Evolutionary conservation across 306 rosid genomes (phyloP), one percentile per base, ranked within the genome.

Genomic region (Malus orientalis): DNA sequence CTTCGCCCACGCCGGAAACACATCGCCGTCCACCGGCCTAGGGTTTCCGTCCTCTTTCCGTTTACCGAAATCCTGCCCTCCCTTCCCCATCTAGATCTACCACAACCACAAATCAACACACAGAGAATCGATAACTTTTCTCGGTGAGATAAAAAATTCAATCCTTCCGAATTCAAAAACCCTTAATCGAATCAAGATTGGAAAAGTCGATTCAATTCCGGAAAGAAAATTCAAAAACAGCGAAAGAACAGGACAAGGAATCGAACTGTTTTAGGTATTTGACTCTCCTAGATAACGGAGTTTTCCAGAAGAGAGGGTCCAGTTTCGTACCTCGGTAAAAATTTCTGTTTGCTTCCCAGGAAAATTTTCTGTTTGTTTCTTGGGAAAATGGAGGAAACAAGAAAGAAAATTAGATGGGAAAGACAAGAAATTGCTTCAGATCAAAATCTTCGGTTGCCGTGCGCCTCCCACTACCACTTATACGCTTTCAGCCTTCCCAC

Each of bases 1-100:
- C 57, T 70, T 91, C 1, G 91, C 78, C 98, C 98, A 91, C 11
- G 97, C 87, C 49, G 88, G 90, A 80, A 89, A 91, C 3, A 57
- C 60, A 11, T 64, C 84, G 29, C 67, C 20, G 18, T 73, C 86
- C n/a, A 83, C 55, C 74, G 36, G 23, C 68, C 47, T 78, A 2
- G 84, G 67, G 59, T 79, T 69, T 42, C 59, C 4, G 18, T 67
- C 76, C 75, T 87, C 80, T 70, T 89, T 91, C 44, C 22, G 51
- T 18, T 36, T 83, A 22, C 88, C 91, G 74, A 82, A 84, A 33
- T 84, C 64, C 40, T 88, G 67, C 9, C 93, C 89, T 66, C 93
- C 96, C 33, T 77, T 86, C 71, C 93, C 93, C 90, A 89, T 86
- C 74, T 74, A 80, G 84, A 80, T 82, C 85, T 72, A 62, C 14